Conservation (phyloP, 306 rosid species). For the Delonix regia region DNA sequence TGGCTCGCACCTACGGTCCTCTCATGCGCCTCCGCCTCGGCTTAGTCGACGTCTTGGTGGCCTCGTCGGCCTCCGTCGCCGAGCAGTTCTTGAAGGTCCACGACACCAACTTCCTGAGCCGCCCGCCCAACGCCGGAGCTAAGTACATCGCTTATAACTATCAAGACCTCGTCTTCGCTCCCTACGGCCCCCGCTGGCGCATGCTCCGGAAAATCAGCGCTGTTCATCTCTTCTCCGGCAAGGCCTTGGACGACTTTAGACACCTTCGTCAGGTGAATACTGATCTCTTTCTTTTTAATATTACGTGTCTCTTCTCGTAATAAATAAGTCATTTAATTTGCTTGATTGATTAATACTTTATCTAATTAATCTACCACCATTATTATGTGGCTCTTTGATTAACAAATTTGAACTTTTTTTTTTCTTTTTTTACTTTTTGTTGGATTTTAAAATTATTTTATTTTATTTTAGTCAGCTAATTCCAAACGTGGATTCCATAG, state of each 20-base stretch:
- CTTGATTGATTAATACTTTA: neutral
- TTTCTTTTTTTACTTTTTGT: neutral
- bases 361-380: neutral
- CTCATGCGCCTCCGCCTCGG: constrained; percentile 79
- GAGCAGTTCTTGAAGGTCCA: constrained; percentile 69
- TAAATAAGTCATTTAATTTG: neutral
- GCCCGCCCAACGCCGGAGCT: constrained; percentile 85
- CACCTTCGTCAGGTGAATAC: constrained; percentile 68
- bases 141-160: constrained; percentile 72
- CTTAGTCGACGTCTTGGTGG: constrained; percentile 67
- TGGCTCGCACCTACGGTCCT: constrained; percentile 71
- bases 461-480: neutral
- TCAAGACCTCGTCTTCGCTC: constrained; percentile 83
- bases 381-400: neutral
- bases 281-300: neutral
- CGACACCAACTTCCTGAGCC: constrained; percentile 70
- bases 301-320: neutral
- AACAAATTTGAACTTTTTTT: neutral
- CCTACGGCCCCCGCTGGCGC: constrained; percentile 85
- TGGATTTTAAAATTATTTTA: neutral
- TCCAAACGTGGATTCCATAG: neutral
- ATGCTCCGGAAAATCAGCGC: constrained; percentile 72
- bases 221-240: constrained; percentile 83
- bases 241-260: constrained; percentile 71
- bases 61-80: constrained; percentile 71